These are phyloP conservation scores for Talaromyces sp. DNA, from an alignment of 2,329 filamentous ascomycete genomes.

Conservation along the genomic window DNA sequence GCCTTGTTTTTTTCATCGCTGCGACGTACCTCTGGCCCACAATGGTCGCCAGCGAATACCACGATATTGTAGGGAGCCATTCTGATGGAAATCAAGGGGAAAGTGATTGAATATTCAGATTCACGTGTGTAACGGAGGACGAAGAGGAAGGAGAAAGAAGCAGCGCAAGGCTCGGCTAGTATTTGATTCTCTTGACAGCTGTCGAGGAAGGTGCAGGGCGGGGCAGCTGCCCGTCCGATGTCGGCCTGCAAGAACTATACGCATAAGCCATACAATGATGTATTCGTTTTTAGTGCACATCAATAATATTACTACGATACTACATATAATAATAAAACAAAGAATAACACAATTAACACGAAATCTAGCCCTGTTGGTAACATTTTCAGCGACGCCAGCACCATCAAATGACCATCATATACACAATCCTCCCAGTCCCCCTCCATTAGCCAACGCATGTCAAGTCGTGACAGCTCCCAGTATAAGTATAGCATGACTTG, in stretches of 20 bases:
- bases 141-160: background rate
- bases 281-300: no score
- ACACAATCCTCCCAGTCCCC: background rate
- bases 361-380: slow-evolving; percentile 8
- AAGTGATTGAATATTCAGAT: background rate
- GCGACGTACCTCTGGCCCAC: slow-evolving; percentile 69
- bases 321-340: background rate
- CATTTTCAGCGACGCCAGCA: slow-evolving; percentile 5
- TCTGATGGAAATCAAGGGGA: slow-evolving; percentile 18
- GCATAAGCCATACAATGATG: background rate
- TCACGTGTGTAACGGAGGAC: background rate
- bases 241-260: slow-evolving; percentile 1
- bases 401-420: slow-evolving; percentile 8
- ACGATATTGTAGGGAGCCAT: slow-evolving; percentile 75
- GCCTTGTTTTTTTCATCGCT: background rate
- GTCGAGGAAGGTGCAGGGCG: background rate
- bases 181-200: background rate
- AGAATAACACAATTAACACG: slow-evolving; percentile 12
- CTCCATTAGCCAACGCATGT: background rate
- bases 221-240: slow-evolving; percentile 8
- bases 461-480: background rate
- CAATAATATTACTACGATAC: background rate
- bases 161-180: background rate
- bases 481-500: background rate
- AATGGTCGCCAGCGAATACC: slow-evolving; percentile 78